A percentile compares a stretch with the other conserved stretches of the same genome.
Evolutionary conservation across 371 early-diverging fungal genomes (phyloP).

Genomic region (Rhizomucor pusillus): DNA sequence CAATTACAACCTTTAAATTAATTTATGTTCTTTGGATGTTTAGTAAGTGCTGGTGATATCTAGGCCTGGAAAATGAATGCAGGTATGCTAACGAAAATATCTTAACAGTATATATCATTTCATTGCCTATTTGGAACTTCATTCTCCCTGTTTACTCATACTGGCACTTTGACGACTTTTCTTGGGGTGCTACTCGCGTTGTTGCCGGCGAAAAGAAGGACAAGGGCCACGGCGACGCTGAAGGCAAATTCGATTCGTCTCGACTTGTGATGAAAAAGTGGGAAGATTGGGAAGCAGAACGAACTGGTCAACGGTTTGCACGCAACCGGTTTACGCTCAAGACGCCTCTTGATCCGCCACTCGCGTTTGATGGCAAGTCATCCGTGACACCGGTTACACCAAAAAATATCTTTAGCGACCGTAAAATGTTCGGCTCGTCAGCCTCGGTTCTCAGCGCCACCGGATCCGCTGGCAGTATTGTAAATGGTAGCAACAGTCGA

Average conservation of each 20-base stretch:
- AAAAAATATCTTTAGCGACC: conserved; percentile 40
- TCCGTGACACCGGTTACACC: conserved; percentile 27
- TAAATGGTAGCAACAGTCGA: too few species aligned
- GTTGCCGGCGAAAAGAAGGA: conserved; percentile 69
- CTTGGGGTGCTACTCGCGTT: conserved; percentile 89
- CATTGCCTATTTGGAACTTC: conserved; percentile 96
- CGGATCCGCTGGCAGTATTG: too few species aligned
- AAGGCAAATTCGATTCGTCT: conserved; percentile 68
- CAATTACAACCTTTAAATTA: conserved; percentile 79
- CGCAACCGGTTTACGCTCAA: conserved; percentile 32
- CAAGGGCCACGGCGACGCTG: conserved; percentile 58
- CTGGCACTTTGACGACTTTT: conserved; percentile 98
- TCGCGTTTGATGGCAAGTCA: conserved; percentile 29
- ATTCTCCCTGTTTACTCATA: conserved; percentile 90
- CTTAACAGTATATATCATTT: conserved; percentile 55
- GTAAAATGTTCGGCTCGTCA: conserved; percentile 48
- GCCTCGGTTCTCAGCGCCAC: conserved; percentile 9
- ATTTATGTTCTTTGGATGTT: conserved; percentile 83
- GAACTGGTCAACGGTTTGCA: conserved; percentile 38
- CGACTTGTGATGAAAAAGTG: conserved; percentile 61
- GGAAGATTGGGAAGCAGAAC: conserved; percentile 74
- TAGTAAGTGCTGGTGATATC: conserved; percentile 29
- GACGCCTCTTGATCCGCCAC: conserved; percentile 26
- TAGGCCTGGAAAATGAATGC: background rate
- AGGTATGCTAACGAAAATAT: background rate